phyloP scores from a whole-genome alignment of 1,139 yeast species.

The Ogataea hybrid region DNA sequence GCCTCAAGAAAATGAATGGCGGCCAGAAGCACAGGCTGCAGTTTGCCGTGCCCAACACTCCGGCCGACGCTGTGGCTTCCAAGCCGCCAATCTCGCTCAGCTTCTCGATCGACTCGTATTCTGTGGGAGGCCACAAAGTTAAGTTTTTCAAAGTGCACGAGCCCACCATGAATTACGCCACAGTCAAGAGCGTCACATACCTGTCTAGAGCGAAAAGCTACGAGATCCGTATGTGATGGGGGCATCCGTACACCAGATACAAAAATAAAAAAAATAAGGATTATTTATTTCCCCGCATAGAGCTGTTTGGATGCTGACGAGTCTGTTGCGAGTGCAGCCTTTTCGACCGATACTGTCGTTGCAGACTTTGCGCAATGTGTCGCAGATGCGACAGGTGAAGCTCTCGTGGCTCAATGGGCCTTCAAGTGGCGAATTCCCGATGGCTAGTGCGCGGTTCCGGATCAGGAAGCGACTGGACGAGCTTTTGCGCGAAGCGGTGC shows the following conservation, averaged over 20 bases:
- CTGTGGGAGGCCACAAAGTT: conserved; percentile 75
- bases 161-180: conserved; percentile 48
- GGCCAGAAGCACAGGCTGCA: conserved; percentile 9
- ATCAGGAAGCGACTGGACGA: too few relatives aligned
- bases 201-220: conserved; percentile 73
- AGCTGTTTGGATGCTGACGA: background rate
- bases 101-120: conserved; percentile 72
- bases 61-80: conserved; percentile 53
- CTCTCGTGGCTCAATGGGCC: too few relatives aligned
- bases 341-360: too few relatives aligned
- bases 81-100: conserved; percentile 76
- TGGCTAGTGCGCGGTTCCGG: too few relatives aligned
- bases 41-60: conserved; percentile 11
- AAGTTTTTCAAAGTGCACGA: conserved; percentile 71
- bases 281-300: background rate
- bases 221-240: conserved; percentile 59
- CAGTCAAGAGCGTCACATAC: conserved; percentile 89
- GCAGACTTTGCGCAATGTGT: too few relatives aligned
- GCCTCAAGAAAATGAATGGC: conserved; percentile 19
- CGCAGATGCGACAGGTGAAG: too few relatives aligned
- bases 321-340: too few relatives aligned
- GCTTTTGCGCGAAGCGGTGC: too few relatives aligned
- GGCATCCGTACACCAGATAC: conserved; percentile 1
- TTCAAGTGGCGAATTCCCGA: too few relatives aligned
- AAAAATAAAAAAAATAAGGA: background rate